A percentile compares a stretch with the other conserved stretches of the same genome.
These are phyloP conservation scores for Lathyrus tuberosus DNA, from an alignment of 306 rosid species.

Conservation along the genomic window DNA sequence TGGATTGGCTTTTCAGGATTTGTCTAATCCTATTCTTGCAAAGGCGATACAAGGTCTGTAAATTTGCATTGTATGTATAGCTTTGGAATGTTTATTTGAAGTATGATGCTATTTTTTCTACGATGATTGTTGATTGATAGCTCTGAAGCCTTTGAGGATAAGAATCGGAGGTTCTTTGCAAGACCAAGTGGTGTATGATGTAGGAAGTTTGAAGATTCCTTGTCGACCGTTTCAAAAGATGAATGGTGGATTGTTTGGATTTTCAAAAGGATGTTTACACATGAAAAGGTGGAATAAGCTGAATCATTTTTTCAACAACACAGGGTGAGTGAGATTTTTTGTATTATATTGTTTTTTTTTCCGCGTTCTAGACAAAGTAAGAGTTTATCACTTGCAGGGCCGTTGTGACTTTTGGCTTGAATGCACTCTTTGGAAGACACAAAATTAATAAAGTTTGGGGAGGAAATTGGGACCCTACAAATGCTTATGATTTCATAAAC, in stretches of 20 bases:
- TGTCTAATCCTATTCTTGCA: slow-evolving; percentile 76
- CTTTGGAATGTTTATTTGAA: slow-evolving; percentile 31
- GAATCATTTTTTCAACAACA: slow-evolving; percentile 70
- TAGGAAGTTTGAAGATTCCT: slow-evolving; percentile 63
- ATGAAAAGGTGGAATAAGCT: slow-evolving; percentile 95
- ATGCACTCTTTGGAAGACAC: slow-evolving; percentile 89
- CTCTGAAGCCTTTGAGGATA: slow-evolving; percentile 85
- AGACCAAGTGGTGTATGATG: slow-evolving; percentile 82
- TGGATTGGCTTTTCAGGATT: slow-evolving; percentile 69
- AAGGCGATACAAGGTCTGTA: slow-evolving; percentile 82
- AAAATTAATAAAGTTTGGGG: slow-evolving; percentile 55
- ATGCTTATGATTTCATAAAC: slow-evolving; percentile 65
- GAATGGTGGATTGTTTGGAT: slow-evolving; percentile 76
- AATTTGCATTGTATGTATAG: slow-evolving; percentile 14
- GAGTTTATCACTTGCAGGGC: slow-evolving; percentile 58
- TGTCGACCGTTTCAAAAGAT: slow-evolving; percentile 81
- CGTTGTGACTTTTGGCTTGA: slow-evolving; percentile 82
- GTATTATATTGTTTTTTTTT: too few species aligned
- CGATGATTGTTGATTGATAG: slow-evolving; percentile 58
- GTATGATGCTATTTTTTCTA: slow-evolving; percentile 37
- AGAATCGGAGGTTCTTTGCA: slow-evolving; percentile 96
- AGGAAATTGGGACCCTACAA: slow-evolving; percentile 85
- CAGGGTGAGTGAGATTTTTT: slow-evolving; percentile 76
- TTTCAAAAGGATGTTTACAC: slow-evolving; percentile 84
- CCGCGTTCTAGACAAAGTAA: not conserved